Base-by-base conservation (phyloP, 2,329 filamentous ascomycete genomes). In the Talaromyces marneffei region DNA sequence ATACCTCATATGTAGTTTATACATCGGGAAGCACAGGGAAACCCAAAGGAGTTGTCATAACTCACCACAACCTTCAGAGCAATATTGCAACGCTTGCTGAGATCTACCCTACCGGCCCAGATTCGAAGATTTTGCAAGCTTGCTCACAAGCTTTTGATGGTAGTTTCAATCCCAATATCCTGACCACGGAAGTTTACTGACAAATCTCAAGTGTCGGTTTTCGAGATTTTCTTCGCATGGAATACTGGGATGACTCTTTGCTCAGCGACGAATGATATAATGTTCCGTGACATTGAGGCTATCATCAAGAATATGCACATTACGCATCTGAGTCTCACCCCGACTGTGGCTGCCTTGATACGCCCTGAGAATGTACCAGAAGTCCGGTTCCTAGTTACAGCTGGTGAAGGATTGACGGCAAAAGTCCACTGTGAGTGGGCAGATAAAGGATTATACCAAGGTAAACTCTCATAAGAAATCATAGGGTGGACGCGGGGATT, bases 151-250 rank as follows among this genome's bases (percentile, higher is more conserved):
- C 88, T 0, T 96, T 95, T 69, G 90, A 95, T 69, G 83, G 75
- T 77, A 35, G 65, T 69, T 52, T 14, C 33, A 25, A 31, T 27
- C 60, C 1, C 7, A 18, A 35, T 39, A 18, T 27, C 5, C 14
- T 39, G 5, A 55, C 10, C 6, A 29, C 14, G 27, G 4, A 48
- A 39, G 57, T 23, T 12, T 12, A 27, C 63, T 73, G 56, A 71
- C 48, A 20, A n/a, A 31, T 12, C 16, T 29, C 6, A 56, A 76
- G 87, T 95, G 1, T 95, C 91, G 0, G 89, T 95, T 0, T 95
- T 95, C 70, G 92, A 96, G 69, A 92, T 95, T 14, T 93, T 96
- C 71, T 95, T 91, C 67, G 80, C 91, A 0, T 95, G 91, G 88
- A 83, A 84, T 52, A 81, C 82, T 35, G 91, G 91, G 3, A 90